phyloP scores from a whole-genome alignment of 768 basidiomycete species.

The Mycena galopus region DNA sequence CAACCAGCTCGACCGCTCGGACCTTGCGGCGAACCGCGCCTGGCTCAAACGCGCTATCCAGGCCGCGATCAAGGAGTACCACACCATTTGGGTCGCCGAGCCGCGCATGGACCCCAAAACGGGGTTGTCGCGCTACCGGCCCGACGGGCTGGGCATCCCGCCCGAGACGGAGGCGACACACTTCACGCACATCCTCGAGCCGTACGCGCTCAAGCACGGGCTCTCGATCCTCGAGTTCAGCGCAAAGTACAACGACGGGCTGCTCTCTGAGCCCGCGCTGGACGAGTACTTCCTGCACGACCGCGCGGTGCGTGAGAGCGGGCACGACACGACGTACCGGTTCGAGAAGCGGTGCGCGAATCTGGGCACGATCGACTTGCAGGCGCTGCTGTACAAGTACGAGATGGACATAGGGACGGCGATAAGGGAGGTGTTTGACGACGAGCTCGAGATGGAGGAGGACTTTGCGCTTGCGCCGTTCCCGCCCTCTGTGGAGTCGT shows the following conservation, averaged over 20 bases:
- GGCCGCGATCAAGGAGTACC: constrained; percentile 99
- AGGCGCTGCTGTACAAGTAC: constrained; percentile 97
- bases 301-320: constrained; percentile 95
- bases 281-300: constrained; percentile 99
- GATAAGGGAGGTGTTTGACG: constrained; percentile 95
- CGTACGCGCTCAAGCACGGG: constrained; percentile 92
- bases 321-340: constrained; percentile 96
- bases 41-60: constrained; percentile 98
- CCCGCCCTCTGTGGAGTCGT: constrained; percentile 83
- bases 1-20: constrained; percentile 92
- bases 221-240: constrained; percentile 96
- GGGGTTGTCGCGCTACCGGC: constrained; percentile 94
- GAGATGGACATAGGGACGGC: constrained; percentile 99
- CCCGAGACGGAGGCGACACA: constrained; percentile 99
- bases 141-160: constrained; percentile 94
- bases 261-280: constrained; percentile 85
- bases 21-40: constrained; percentile 81
- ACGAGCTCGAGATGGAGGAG: constrained; percentile 91
- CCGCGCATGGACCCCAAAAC: constrained; percentile 96
- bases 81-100: constrained; percentile 95
- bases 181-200: constrained; percentile 97
- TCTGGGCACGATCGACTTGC: constrained; percentile 95
- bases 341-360: constrained; percentile 99
- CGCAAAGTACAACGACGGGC: constrained; percentile 92
- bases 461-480: constrained; percentile 93